Evolutionary conservation across 148 eudicot genomes (phyloP), one percentile per base, ranked within the genome.

Genomic region (Bassia scoparia): DNA sequence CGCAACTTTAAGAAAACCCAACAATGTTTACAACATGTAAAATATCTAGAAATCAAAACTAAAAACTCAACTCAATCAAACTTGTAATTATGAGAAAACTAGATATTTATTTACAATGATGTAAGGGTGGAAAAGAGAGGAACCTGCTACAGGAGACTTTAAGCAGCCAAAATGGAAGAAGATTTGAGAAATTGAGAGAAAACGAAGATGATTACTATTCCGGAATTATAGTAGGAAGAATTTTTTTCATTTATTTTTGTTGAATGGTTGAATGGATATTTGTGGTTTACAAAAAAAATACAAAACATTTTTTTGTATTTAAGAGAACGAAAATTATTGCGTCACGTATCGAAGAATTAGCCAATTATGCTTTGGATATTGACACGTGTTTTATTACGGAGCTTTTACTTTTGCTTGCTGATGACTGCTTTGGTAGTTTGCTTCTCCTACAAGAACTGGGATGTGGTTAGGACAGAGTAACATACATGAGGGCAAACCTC

Each of bases 211-310:
- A 67, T 73, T n/a, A n/a, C n/a, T 67, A 18, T 35, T 78, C 34
- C 34, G 37, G 62, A 33, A 50, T 66, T 61, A 70, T 50, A 64
- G 77, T 8, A 69, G 84, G 43, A 20, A 53, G 68, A 68, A 72
- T 72, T 41, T 76, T 27, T 50, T 69, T 72, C 43, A 7, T 66
- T 56, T 71, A 55, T 30, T 46, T 52, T 23, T 3, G 34, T 74
- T 35, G 61, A 79, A 74, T 38, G 4, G 14, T 65, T 54, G 3
- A 37, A 59, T 64, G 76, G 34, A 68, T 78, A 56, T 78, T 70
- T 81, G 84, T 81, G 84, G 84, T 74, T 74, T 78, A 48, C 17
- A 74, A 74, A 20, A 33, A 61, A 30, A 38, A 72, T 30, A 21
- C 55, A 30, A 50, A 69, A 38, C 52, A 33, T 38, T 17, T 10